Evolutionary conservation across 768 basidiomycete species (phyloP), one percentile per base, ranked within the genome.

Genomic region (Pleurotus tuber-regium): DNA sequence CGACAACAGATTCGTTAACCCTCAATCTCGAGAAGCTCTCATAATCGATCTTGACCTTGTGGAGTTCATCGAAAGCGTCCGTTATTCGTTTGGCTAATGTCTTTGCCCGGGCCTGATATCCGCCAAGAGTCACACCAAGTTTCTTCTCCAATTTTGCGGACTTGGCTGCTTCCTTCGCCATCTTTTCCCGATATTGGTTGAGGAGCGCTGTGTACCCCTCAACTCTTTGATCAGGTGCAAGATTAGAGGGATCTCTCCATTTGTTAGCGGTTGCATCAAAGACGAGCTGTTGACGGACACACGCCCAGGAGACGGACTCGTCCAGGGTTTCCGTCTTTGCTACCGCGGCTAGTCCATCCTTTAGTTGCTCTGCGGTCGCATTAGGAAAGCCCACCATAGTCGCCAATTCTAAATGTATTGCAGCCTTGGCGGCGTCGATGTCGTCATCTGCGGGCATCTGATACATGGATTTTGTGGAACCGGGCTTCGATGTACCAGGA

Each of bases 91-190:
- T 83, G 12, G 77, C 67, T 2, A 94, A 74, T 33, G 80, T 79
- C 61, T 77, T 77, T 24, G 84, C 83, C 8, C 95, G 83, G 31
- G 79, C 78, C 63, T 90, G 82, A 66, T 98, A 98, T 7, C 97
- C 97, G n/a, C 94, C 94, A 2, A 98, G 80, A 11, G 81, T 80
- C 52, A 93, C 82, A 7, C 76, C 79, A 8, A 98, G 80, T 66
- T 93, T 96, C 80, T 94, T 97, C 75, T 98, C 96, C 4, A 77
- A 63, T 73, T 97, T 98, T 18, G 79, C 67, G 0, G 89, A 87
- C 64, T 88, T 92, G 49, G 76, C 79, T 0, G 90, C 89, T 62
- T 95, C 89, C 62, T 81, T 83, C 28, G 83, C 70, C 86, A 99
- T 92, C 43, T 70, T 66, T 12, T 86, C 85, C 23, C 86, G 82